Evolutionary conservation across 2,329 filamentous ascomycete genomes (phyloP), one percentile per base, ranked within the genome.

Genomic region (Calonectria fujianensis): DNA sequence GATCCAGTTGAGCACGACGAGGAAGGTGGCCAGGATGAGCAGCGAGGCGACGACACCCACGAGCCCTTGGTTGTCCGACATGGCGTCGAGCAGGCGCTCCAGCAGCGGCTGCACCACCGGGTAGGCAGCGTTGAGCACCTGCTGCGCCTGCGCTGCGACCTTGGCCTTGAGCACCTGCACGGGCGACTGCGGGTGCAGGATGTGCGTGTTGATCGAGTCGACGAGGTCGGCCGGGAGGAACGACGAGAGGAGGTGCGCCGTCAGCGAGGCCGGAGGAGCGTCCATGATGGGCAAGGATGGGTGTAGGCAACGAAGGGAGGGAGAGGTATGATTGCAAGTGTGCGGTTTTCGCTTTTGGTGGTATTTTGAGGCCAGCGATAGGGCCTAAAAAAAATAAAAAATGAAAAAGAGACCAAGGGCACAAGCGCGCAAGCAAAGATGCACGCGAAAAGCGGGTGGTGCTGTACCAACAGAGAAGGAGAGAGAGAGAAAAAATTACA

Each of bases 1-100:
- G 24, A 95, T 87, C 86, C 94, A 93, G 82, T 93, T 90, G 77
- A 97, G 87, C 72, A 96, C 83, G 82, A 95, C 88, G 67, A 96
- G 84, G 70, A 92, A 85, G 37, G 92, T 78, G 57, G 93, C 85
- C 70, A 85, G 75, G 18, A 85, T 75, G 35, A 83, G 78, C 45
- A 85, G 80, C 61, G 84, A 82, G 16, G 84, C 78, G 65, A 85
- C 73, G 68, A 83, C 72, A 68, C 82, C 82, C 73, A 83, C 78
- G 54, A 82, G 74, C 54, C 82, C 82, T 78, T 85, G 82, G 80
- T 85, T 83, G 29, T 83, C 83, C 48, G 81, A 78, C 41, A 86
- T 82, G 24, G 83, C 75, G 37, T 80, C 75, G 67, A 86, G 73
- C 11, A 81, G 77, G 72, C 84, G 85, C 80, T 89, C 86, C 69